phyloP scores from a whole-genome alignment of 768 basidiomycete species.

The Trametes gibbosa region DNA sequence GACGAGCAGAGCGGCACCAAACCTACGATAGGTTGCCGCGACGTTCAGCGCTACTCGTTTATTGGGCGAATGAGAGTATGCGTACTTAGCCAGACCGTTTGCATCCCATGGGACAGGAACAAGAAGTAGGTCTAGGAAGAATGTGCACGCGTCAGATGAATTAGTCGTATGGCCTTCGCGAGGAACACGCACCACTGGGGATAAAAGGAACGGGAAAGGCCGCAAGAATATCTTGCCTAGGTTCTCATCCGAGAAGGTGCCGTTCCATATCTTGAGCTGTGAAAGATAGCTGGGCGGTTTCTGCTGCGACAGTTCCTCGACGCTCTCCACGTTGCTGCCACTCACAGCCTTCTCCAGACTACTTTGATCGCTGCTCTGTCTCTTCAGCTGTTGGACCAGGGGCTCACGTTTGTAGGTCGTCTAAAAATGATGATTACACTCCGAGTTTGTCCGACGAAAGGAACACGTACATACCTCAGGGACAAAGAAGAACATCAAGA shows the following conservation, averaged over 20 bases:
- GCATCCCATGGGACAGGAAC: conserved; percentile 40
- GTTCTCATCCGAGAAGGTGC: conserved; percentile 35
- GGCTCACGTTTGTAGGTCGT: conserved; percentile 34
- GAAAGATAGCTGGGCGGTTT: conserved; percentile 31
- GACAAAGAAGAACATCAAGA: conserved; percentile 43
- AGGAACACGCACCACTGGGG: conserved; percentile 37
- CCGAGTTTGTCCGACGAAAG: no score
- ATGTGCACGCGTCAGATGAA: no score
- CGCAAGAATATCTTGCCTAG: conserved; percentile 37
- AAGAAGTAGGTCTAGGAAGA: conserved; percentile 35
- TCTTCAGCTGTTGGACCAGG: not conserved
- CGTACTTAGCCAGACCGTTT: conserved; percentile 44
- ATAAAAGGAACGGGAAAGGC: conserved; percentile 43
- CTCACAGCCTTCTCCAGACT: conserved; percentile 13
- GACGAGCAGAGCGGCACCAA: conserved; percentile 43
- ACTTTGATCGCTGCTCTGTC: conserved; percentile 7
- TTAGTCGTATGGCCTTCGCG: no score
- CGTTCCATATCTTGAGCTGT: conserved; percentile 38
- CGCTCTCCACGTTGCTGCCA: conserved; percentile 9
- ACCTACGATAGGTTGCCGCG: conserved; percentile 30
- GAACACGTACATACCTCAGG: conserved; percentile 35
- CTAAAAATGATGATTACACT: conserved; percentile 17
- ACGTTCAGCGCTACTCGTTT: conserved; percentile 30
- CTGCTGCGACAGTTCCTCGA: not conserved
- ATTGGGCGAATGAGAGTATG: not conserved